Conservation (phyloP, 2,329 filamentous ascomycete species). For the Stagonosporopsis rhizophila region DNA sequence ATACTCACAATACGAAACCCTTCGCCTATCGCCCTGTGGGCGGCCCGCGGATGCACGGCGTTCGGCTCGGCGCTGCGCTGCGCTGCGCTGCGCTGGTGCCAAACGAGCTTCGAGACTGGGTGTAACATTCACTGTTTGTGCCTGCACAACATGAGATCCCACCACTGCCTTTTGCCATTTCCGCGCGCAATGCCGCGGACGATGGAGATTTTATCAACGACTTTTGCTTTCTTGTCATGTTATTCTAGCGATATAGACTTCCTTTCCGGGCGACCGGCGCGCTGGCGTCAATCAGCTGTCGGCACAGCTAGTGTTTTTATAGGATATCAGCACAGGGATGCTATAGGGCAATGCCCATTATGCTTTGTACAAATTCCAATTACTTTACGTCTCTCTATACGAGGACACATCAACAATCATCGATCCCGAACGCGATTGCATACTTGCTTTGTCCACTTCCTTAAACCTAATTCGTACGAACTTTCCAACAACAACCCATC, state of each 20-base stretch:
- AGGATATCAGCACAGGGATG: background rate
- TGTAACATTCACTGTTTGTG: background rate
- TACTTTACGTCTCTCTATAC: background rate
- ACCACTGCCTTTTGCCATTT: background rate
- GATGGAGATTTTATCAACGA: background rate
- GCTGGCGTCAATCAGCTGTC: conserved; percentile 2
- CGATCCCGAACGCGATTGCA: background rate
- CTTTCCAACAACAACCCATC: background rate
- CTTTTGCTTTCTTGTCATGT: conserved; percentile 6
- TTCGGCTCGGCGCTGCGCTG: no score
- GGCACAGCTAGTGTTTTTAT: background rate
- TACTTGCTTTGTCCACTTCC: background rate
- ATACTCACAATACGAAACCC: background rate
- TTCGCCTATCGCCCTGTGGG: background rate
- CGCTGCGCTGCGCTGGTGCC: conserved; percentile 2
- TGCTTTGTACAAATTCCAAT: conserved; percentile 5
- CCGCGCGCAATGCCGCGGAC: background rate
- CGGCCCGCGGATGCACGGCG: conserved; percentile 6
- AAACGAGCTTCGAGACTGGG: conserved; percentile 6
- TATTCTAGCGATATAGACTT: conserved; percentile 17
- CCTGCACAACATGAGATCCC: conserved; percentile 5
- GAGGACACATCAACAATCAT: background rate
- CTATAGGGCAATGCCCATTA: conserved; percentile 6
- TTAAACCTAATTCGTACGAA: background rate
- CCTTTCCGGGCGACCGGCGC: conserved; percentile 11